Base-by-base conservation (phyloP, 2,329 filamentous ascomycete genomes). In the Chrysoporthe austroafricana region DNA sequence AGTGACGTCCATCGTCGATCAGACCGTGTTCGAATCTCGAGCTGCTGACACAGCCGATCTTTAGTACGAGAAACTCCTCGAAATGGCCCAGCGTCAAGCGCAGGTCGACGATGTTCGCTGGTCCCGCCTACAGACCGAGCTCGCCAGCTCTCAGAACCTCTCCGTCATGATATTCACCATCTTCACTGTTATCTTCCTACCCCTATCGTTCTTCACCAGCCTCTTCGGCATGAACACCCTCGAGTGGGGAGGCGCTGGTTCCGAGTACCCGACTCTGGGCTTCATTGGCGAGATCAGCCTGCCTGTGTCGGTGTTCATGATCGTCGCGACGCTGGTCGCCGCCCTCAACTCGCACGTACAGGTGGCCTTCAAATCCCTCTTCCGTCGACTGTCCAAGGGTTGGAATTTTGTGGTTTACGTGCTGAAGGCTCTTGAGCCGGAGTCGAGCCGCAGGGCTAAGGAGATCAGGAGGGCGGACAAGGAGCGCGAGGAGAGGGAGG, bases 111-210 rank as follows among this genome's bases (percentile, higher is more conserved):
- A 90, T 74, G 87, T 89, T 9, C 84, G 87, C 34, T 84, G 88
- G 75, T 88, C 87, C 34, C 80, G 88, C 1, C 79, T 88, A 66
- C 86, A 90, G 71, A 87, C 88, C 1, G 87, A 90, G 71, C 83
- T 89, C 0, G 87, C 88, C 0, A 86, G 85, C 67, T 83, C 84
- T 9, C 88, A 90, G 75, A 88, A 86, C 66, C 80, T 87, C 34
- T 87, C 87, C 18, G 84, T 90, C 67, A 88, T 90, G 84, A 88
- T 90, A 70, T 90, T 90, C 75, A 90, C 87, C 9, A 87, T 82
- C 0, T 87, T 87, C 67, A 87, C 85, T 11, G 85, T 90, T 66
- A 87, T 90, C 26, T 90, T 89, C 76, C 77, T 90, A 1, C 88
- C 88, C 0, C 74, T 90, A 6, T 87, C 85, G 21, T 90, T 90